Evolutionary conservation across 208 protist genomes (phyloP).

Genomic region (Tritrichomonas musculus): DNA sequence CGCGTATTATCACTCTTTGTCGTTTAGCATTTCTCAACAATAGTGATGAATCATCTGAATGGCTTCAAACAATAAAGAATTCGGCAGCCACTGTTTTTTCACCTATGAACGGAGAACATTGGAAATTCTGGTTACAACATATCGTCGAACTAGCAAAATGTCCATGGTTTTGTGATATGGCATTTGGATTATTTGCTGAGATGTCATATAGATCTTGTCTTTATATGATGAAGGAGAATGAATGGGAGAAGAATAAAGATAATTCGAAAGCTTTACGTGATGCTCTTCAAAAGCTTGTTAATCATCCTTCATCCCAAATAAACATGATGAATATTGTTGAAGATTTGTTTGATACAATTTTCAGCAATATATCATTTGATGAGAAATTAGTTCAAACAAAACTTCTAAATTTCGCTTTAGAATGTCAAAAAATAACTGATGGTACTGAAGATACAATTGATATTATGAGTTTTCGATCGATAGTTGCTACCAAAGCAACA

Average conservation of each 20-base stretch:
- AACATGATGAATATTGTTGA: background rate
- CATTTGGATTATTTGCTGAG: background rate
- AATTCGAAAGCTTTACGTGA: background rate
- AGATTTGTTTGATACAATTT: background rate
- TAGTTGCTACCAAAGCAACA: background rate
- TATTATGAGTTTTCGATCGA: background rate
- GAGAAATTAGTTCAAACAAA: background rate
- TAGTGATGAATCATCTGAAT: no score
- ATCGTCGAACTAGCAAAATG: background rate
- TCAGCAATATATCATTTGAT: background rate
- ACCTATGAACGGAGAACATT: background rate
- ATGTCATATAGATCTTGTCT: background rate
- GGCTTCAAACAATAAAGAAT: background rate
- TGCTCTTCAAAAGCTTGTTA: background rate
- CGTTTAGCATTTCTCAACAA: background rate
- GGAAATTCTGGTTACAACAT: slow-evolving; percentile 2
- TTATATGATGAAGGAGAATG: background rate
- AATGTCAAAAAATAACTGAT: background rate
- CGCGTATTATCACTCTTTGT: background rate
- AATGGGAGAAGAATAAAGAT: no score
- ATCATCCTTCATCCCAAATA: background rate
- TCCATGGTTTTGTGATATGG: background rate
- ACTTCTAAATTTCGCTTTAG: background rate
- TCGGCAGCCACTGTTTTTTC: background rate
- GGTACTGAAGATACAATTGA: background rate